A percentile compares a stretch with the other conserved stretches of the same genome.
Evolutionary conservation across 2,329 filamentous ascomycete genomes (phyloP).

Genomic region (Grosmannia penicillata): DNA sequence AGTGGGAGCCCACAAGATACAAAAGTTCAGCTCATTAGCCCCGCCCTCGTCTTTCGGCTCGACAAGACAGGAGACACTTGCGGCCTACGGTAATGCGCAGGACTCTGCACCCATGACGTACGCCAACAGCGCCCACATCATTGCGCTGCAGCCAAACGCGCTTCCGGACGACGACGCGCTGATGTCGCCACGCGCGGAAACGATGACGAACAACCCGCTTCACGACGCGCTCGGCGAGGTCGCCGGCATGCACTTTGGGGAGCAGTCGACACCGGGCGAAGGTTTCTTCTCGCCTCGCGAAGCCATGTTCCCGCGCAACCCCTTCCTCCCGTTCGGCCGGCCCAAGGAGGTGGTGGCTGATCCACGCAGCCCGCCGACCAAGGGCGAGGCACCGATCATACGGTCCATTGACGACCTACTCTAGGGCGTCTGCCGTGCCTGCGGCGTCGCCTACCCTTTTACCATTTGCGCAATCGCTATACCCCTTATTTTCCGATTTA

Average conservation of each 20-base stretch:
- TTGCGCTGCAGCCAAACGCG: constrained; percentile 2
- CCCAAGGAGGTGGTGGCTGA: constrained; percentile 39
- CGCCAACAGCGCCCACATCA: constrained; percentile 11
- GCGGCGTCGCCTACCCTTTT: not conserved
- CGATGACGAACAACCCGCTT: constrained; percentile 57
- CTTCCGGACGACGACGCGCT: constrained; percentile 28
- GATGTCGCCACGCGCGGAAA: constrained; percentile 57
- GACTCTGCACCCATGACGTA: too few relatives aligned
- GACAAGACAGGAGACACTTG: too few relatives aligned
- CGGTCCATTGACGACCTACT: constrained; percentile 66
- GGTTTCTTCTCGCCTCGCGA: constrained; percentile 38
- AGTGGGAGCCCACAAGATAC: too few relatives aligned
- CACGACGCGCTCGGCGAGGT: constrained; percentile 29
- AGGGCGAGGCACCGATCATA: constrained; percentile 59
- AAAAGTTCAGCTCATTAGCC: too few relatives aligned
- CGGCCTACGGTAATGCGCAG: too few relatives aligned
- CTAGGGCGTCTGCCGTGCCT: constrained; percentile 20
- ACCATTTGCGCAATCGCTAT: not conserved
- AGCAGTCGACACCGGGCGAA: constrained; percentile 36
- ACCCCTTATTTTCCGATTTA: not conserved
- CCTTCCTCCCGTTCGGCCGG: constrained; percentile 34
- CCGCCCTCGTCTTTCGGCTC: too few relatives aligned
- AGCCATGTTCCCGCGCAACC: constrained; percentile 37
- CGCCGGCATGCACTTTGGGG: constrained; percentile 35
- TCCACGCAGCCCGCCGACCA: constrained; percentile 60